Base-by-base conservation (phyloP, 1,284 basidiomycete species). In the Ustilago xerochloae region DNA sequence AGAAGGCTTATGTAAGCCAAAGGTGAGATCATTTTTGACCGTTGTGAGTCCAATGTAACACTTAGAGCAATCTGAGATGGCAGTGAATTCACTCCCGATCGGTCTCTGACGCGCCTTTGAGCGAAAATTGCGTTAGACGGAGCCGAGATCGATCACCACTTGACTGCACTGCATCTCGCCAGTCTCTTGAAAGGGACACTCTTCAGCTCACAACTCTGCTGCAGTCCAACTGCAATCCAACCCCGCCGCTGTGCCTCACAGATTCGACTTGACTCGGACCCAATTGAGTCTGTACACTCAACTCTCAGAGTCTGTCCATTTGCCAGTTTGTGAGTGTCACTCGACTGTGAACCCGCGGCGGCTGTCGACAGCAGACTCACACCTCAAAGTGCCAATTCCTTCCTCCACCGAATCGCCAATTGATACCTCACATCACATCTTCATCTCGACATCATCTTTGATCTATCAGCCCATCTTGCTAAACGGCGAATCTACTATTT, bases 111-210 rank as follows among this genome's bases (percentile, higher is more conserved):
- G 54, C 36, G 60, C 47, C 5, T 15, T 30, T 22, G 22, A 50
- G 48, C 8, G 26, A 33, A 45, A 54, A 43, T 24, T 36, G 33
- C 33, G 47, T 30, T 10, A 30, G 26, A 55, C 66, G 67, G 67
- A 64, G n/a, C 62, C 61, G 62, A 61, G 15, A 41, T 70, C 67
- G 67, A 70, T 70, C 67, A 70, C 67, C 61, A 64, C 39, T 35
- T 18, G 8, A 9, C 2, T 41, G 39, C 32, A 33, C 16, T 32
- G 52, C 60, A 57, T 45, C 38, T 39, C 16, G 20, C 22, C 46
- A 46, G 57, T 46, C 53, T 22, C 36, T 12, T n/a, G n/a, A n/a
- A n/a, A n/a, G n/a, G n/a, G n/a, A n/a, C n/a, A n/a, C n/a, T n/a
- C n/a, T n/a, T n/a, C n/a, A n/a, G n/a, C n/a, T n/a, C n/a, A n/a